These are phyloP conservation scores for Quercus variabilis DNA, from an alignment of 306 rosid species.

Conservation along the genomic window DNA sequence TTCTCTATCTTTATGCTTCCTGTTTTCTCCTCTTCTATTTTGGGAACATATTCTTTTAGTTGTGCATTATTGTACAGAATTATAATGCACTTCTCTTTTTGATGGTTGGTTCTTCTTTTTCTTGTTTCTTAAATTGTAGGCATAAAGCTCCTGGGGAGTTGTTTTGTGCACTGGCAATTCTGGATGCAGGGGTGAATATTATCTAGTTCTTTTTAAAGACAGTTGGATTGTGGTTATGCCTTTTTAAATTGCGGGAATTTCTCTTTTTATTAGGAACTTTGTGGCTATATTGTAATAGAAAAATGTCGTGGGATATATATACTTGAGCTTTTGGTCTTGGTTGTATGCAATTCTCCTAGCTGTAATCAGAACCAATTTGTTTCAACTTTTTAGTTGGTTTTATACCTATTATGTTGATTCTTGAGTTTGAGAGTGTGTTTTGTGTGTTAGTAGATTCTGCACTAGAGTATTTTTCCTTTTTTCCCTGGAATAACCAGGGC, in stretches of 20 bases:
- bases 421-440: too few species aligned
- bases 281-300: constrained; percentile 56
- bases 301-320: constrained; percentile 46
- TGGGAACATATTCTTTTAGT: not conserved
- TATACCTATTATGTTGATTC: not conserved
- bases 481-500: not conserved
- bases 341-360: constrained; percentile 44
- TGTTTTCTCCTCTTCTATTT: not conserved
- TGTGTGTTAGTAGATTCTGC: not conserved
- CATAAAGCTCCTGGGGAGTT: constrained; percentile 44
- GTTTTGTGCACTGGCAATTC: constrained; percentile 54
- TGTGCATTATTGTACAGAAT: not conserved
- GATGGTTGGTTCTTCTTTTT: not conserved
- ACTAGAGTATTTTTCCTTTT: not conserved
- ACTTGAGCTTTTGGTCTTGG: constrained; percentile 46
- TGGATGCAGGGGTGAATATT: constrained; percentile 97
- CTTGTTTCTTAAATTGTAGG: constrained; percentile 38
- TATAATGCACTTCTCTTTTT: not conserved
- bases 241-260: constrained; percentile 5
- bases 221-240: constrained; percentile 43
- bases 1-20: not conserved
- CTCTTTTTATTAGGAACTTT: constrained; percentile 41
- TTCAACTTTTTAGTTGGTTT: constrained; percentile 14
- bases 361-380: constrained; percentile 48
- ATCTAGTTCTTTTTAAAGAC: constrained; percentile 62